Base-by-base conservation (phyloP, 768 basidiomycete species). In the Boletus rubropictus region DNA sequence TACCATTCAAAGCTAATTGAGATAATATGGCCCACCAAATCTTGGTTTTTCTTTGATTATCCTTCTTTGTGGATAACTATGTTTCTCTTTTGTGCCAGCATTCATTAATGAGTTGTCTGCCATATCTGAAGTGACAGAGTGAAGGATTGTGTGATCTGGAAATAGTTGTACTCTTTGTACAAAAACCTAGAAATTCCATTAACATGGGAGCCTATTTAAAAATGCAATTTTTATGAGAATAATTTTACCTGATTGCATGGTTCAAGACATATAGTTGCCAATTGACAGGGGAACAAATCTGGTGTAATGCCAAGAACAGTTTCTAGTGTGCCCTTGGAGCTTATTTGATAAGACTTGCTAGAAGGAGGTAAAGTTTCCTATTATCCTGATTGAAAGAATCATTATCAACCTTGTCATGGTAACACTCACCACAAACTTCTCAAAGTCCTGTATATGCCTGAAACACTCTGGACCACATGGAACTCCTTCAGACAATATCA, bases 221-320 rank as follows among this genome's bases (percentile, higher is more conserved):
- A 6, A 0, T 12, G 3, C 4, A 38, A 4, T 1, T 24, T 15
- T 22, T 3, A 10, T 20, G 11, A 21, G 0, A 15, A 22, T 3
- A 9, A 11, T 14, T n/a, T 6, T 50, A 75, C 79, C 63, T 80
- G 69, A 24, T 62, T 59, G 47, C 80, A 82, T 9, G 70, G 67
- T 48, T 69, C 75, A 10, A 71, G 66, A 39, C 74, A 75, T 25
- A 81, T 69, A 1, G 64, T 50, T 17, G 79, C 73, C 22, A 81
- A 50, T 50, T 77, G 67, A 50, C 81, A 82, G 0, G 79, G 78
- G 15, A 58, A 52, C 18, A 71, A 49, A 45, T 80, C 72, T 7
- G 80, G 77, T 10, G 67, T 58, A 24, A 77, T 54, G 12, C 65
- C 67, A 9, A 81, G 57, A 0, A 77, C 48, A 28, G 68, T 68